Conservation (phyloP, 108 stramenopile genomes). For the Pseudonitzschia delicatissima region DNA sequence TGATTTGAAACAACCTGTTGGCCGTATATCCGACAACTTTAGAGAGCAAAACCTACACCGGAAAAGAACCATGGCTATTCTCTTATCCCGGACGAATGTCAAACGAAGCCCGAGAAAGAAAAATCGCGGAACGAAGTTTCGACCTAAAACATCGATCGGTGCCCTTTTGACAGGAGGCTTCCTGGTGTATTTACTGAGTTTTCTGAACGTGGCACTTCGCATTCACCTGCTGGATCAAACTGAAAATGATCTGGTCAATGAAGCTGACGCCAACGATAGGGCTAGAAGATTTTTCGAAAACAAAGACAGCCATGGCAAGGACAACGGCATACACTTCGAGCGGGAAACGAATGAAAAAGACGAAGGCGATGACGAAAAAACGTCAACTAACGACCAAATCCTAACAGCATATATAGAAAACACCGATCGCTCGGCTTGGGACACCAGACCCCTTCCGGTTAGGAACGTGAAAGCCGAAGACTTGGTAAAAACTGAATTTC, state of each 20-base stretch:
- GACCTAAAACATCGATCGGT: background rate
- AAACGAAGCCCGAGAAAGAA: too few species aligned
- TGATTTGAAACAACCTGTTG: too few species aligned
- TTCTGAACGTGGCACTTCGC: background rate
- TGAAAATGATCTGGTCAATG: background rate
- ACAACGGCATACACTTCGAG: background rate
- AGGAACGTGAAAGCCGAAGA: slow-evolving; percentile 18
- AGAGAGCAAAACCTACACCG: too few species aligned
- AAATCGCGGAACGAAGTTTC: too few species aligned
- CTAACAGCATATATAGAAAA: slow-evolving; percentile 22
- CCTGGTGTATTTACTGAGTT: background rate
- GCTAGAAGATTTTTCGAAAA: background rate
- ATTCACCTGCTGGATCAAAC: background rate
- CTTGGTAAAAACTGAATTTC: slow-evolving; percentile 12
- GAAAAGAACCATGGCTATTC: too few species aligned
- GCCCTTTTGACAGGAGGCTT: background rate
- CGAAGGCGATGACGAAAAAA: background rate
- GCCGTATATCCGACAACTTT: too few species aligned
- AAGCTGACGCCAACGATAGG: background rate
- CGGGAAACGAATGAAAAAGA: background rate
- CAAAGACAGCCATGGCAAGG: background rate
- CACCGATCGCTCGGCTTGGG: slow-evolving; percentile 16
- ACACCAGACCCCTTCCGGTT: slow-evolving; percentile 12
- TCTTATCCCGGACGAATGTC: too few species aligned
- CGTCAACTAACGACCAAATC: slow-evolving; percentile 15